Evolutionary conservation across 371 early-diverging fungal genomes (phyloP).

Genomic region (Apophysomyces variabilis): DNA sequence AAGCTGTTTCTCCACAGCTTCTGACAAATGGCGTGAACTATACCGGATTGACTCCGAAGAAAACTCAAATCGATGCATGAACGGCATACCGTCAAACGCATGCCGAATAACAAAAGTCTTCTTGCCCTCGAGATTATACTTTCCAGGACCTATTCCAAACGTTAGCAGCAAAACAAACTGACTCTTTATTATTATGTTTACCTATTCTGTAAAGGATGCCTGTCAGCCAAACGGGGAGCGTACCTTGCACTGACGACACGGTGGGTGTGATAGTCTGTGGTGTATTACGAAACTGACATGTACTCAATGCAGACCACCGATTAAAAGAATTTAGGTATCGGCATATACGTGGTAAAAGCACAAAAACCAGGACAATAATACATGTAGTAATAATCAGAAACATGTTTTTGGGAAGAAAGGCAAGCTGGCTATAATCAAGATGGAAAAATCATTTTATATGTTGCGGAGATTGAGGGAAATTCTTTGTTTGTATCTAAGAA

Average conservation of each 20-base stretch:
- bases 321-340: background rate
- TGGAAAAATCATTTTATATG: background rate
- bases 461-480: background rate
- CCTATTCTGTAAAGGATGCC: constrained; percentile 50
- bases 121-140: constrained; percentile 38
- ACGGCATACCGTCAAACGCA: constrained; percentile 50
- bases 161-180: background rate
- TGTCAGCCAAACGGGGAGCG: constrained; percentile 44
- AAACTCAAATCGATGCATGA: constrained; percentile 44
- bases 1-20: constrained; percentile 21
- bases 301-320: background rate
- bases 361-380: background rate
- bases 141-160: constrained; percentile 36
- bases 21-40: constrained; percentile 36
- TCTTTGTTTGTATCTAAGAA: constrained; percentile 3
- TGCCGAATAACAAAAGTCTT: constrained; percentile 34
- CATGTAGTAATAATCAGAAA: background rate
- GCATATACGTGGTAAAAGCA: background rate
- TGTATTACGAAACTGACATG: constrained; percentile 19
- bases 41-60: constrained; percentile 31
- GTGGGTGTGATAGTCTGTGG: constrained; percentile 50
- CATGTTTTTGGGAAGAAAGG: background rate
- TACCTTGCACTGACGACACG: constrained; percentile 39
- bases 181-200: constrained; percentile 12
- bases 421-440: background rate